Conservation (phyloP, 2,329 filamentous ascomycete genomes). For the Fusarium longipes region DNA sequence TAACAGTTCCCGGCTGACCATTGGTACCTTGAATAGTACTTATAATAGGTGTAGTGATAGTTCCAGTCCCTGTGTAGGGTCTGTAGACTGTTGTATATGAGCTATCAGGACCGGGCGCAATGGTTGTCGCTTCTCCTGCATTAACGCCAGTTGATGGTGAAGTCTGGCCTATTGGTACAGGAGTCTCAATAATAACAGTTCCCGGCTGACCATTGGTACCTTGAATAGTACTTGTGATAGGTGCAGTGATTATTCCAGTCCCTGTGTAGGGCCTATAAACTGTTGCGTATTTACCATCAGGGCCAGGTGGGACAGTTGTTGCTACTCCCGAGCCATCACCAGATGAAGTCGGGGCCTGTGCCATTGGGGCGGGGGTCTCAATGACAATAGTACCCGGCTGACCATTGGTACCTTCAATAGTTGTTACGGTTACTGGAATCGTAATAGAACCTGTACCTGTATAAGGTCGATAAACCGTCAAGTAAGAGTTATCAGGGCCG, state of each 20-base stretch:
- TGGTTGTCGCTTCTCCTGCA: too few species aligned
- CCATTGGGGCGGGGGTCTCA: conserved; percentile 4
- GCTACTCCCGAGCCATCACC: background rate
- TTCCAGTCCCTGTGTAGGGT: background rate
- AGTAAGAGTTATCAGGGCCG: conserved; percentile 12
- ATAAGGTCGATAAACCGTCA: conserved; percentile 24
- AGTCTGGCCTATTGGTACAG: background rate
- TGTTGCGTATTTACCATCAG: background rate
- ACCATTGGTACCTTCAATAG: conserved; percentile 5
- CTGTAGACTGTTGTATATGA: background rate
- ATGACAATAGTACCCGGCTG: conserved; percentile 24
- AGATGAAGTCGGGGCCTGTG: background rate
- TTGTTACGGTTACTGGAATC: conserved; percentile 13
- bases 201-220: background rate
- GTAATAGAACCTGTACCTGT: conserved; percentile 7
- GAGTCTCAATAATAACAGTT: background rate
- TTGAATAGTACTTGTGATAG: background rate
- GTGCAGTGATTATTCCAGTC: background rate
- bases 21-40: too few species aligned
- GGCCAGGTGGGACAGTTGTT: background rate
- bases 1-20: too few species aligned
- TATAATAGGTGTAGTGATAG: too few species aligned
- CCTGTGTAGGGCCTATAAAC: conserved; percentile 2
- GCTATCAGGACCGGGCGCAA: background rate
- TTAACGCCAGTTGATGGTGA: too few species aligned